Conservation (phyloP, 2,329 filamentous ascomycete species). For the Claviceps lovelessii region DNA sequence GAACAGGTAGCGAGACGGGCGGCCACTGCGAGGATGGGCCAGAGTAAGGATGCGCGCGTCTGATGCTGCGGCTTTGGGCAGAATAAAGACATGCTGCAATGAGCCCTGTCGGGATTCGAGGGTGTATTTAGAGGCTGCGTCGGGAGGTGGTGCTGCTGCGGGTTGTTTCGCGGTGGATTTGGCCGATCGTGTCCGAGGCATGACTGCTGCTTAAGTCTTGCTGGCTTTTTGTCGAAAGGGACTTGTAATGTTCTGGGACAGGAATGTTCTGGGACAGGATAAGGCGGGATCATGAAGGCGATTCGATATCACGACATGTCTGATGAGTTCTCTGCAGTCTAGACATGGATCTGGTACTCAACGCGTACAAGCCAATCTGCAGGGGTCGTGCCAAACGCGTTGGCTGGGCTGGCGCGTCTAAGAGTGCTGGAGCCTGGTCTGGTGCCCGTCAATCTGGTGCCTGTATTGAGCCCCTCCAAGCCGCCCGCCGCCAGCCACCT, state of each 20-base stretch:
- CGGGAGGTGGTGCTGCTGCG: conserved; percentile 15
- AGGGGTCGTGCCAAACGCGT: conserved; percentile 5
- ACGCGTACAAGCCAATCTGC: background rate
- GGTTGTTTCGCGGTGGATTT: conserved; percentile 17
- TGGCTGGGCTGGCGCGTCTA: conserved; percentile 1
- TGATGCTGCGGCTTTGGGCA: conserved; percentile 40
- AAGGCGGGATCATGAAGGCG: background rate
- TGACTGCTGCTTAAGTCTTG: conserved; percentile 12
- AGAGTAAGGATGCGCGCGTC: conserved; percentile 45
- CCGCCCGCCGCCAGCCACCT: background rate
- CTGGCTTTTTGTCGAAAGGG: background rate
- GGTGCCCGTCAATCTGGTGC: too few relatives aligned
- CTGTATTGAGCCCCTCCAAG: too few relatives aligned
- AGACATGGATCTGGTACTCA: background rate
- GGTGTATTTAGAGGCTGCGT: conserved; percentile 22
- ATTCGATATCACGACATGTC: background rate
- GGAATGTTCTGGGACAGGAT: too few relatives aligned
- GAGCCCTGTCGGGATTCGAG: conserved; percentile 26
- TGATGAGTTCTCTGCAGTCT: background rate
- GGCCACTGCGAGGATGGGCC: conserved; percentile 41
- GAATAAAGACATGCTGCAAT: conserved; percentile 43
- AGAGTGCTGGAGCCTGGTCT: too few relatives aligned
- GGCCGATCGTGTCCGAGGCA: conserved; percentile 37
- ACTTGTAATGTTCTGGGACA: background rate
- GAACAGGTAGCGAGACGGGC: conserved; percentile 44